Base-by-base conservation (phyloP, 1,139 yeast species). In the Saccharomyces hybrid region DNA sequence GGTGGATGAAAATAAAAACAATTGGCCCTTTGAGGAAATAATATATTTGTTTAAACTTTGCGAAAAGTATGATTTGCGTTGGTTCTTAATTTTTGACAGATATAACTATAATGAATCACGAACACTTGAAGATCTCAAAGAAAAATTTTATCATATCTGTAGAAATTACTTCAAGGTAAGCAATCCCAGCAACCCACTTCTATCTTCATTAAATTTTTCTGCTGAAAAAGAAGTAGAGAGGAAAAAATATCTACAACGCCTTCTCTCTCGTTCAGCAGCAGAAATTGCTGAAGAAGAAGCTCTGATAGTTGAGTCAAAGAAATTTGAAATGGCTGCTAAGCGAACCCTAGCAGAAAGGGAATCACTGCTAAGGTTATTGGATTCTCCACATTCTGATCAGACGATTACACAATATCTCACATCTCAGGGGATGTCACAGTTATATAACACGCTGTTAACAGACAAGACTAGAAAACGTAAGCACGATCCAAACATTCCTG, bases 261-360 rank as follows among this genome's bases (percentile, higher is more conserved):
- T 93, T 32, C 75, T 93, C 49, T 82, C 83, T 54, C 76, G 99
- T 62, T 84, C 95, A 3, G 97, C 99, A 0, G 96, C 97, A 0
- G 99, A 93, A 68, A 88, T 93, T 46, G 98, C 99, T 0, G 99
- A 93, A 70, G 99, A 93, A 70, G 98, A 95, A 70, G 89, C 96
- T 0, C 75, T 93, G 52, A 89, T 93, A 3, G 84, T 91, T 49
- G 99, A 93, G 68, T 95, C 98, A 1, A 81, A 96, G 55, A 82
- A 95, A 60, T 88, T 93, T 59, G 99, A 93, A 66, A 81, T 91
- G 55, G 90, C 96, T 1, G 96, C 98, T 0, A 91, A 89, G 73
- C 86, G 88, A 67, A 87, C 93, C 79, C 78, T 91, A 55, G 74
- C 78, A 52, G 99, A 93, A 70, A 79, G 99, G 62, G 85, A 90